Base-by-base conservation (phyloP, 2,329 filamentous ascomycete species). In the Stagonosporopsis cucurbitacearum region DNA sequence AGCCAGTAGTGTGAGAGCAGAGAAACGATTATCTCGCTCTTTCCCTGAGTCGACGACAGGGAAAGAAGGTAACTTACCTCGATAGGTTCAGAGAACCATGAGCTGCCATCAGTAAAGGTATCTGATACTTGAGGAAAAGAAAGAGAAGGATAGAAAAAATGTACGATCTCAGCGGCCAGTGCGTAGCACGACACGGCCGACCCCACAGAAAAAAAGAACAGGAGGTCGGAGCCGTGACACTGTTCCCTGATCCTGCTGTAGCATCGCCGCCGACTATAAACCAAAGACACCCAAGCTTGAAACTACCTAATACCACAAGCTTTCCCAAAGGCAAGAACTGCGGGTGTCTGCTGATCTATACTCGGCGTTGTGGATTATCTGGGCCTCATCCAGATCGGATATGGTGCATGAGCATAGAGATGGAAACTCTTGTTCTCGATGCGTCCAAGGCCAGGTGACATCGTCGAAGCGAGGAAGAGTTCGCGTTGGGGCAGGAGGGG, bases 341-440 rank as follows among this genome's bases (percentile, higher is more conserved):
- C 13, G 4, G 12, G 30, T 32, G 13, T 3, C 30, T n/a, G 30
- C 7, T 32, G 30, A 17, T 17, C 12, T 42, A 20, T 20, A 19
- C n/a, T 22, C n/a, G 41, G n/a, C 11, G 17, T 22, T 19, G 25
- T 15, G 25, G n/a, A 32, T 12, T 8, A 20, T 44, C 25, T 44
- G 22, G 41, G 41, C 26, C 41, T 44, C 25, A 44, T 22, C 26
- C 41, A 32, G 41, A 44, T 20, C 41, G 41, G 41, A 44, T 32
- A 3, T 32, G 41, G 26, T 30, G 9, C 41, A 19, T 43, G 26
- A 20, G 41, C 22, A 44, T 26, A 44, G 41, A 44, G 41, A 44
- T 44, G 17, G 41, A 28, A 44, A 26, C 41, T 32, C 26, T 17
- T 44, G 11, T 32, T 11, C 26, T 32, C 25, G 8, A 20, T 32